A percentile compares a stretch with the other conserved stretches of the same genome.
These are phyloP conservation scores for Cryptococcus sp. DNA, from an alignment of 1,284 basidiomycete genomes.

Conservation along the genomic window DNA sequence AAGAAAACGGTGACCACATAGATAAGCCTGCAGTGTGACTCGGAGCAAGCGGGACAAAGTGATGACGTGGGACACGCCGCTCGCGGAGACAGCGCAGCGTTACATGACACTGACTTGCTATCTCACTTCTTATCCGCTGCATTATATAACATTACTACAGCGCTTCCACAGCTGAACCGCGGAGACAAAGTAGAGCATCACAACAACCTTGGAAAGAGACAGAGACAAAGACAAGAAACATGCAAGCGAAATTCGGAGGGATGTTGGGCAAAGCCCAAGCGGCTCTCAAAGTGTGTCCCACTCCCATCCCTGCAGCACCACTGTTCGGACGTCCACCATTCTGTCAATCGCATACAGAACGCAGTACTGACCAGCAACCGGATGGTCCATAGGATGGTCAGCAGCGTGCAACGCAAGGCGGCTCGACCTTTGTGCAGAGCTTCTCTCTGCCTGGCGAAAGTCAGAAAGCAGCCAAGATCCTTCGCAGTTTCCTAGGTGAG, in stretches of 20 bases:
- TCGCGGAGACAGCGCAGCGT: too few relatives aligned
- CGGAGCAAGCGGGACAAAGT: too few relatives aligned
- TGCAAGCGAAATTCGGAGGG: conserved; percentile 19
- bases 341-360: not conserved
- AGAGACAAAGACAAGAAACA: conserved; percentile 1
- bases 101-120: too few relatives aligned
- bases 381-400: conserved; percentile 35
- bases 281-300: conserved; percentile 18
- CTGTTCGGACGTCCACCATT: not conserved
- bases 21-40: too few relatives aligned
- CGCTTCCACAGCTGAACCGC: too few relatives aligned
- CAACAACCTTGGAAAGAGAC: not conserved
- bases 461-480: conserved; percentile 86
- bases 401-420: conserved; percentile 32
- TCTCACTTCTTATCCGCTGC: too few relatives aligned
- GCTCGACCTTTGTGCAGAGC: conserved; percentile 68
- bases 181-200: not conserved
- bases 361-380: not conserved
- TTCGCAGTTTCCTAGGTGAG: conserved; percentile 83
- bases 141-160: too few relatives aligned
- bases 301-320: not conserved
- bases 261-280: conserved; percentile 20
- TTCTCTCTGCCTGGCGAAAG: conserved; percentile 85
- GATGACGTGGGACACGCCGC: too few relatives aligned
- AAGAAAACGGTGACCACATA: not conserved